Percentiles rank a stretch among this genome's conserved stretches.
Conservation (phyloP, 192 early-diverging fungal species). For the Coemansia erecta region DNA sequence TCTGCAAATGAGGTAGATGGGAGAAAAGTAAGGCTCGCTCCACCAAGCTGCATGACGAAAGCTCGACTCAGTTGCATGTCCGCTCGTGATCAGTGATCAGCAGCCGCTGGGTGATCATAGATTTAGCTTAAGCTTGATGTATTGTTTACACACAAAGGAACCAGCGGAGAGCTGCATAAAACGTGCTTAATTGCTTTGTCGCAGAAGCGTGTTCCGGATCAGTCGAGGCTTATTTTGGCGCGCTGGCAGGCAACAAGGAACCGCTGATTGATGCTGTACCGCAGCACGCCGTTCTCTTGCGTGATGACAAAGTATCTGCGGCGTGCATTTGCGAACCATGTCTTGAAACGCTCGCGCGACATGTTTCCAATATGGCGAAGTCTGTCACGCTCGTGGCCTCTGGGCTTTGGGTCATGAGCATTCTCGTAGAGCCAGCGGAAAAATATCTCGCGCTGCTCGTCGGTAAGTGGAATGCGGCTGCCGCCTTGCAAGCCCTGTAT, state of each 20-base stretch:
- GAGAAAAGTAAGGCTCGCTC: background rate
- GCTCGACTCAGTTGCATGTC: no score
- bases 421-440: conserved; percentile 48
- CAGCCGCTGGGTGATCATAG: no score
- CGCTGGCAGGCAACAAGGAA: conserved; percentile 42
- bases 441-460: conserved; percentile 32
- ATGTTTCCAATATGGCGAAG: conserved; percentile 43
- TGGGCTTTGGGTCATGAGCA: conserved; percentile 48
- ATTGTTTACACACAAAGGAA: no score
- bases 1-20: conserved; percentile 7
- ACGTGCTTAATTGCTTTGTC: no score
- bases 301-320: conserved; percentile 46
- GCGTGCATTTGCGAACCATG: conserved; percentile 54
- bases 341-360: conserved; percentile 51
- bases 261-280: conserved; percentile 34
- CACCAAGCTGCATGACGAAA: no score
- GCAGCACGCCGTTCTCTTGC: conserved; percentile 29
- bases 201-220: background rate
- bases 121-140: no score
- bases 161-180: background rate
- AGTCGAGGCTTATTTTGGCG: conserved; percentile 35
- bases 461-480: conserved; percentile 30
- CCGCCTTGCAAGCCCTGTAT: background rate
- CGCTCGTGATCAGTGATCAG: background rate
- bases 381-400: conserved; percentile 45